Evolutionary conservation across 108 stramenopile species (phyloP).

Genomic region (Epipyxis sp.): DNA sequence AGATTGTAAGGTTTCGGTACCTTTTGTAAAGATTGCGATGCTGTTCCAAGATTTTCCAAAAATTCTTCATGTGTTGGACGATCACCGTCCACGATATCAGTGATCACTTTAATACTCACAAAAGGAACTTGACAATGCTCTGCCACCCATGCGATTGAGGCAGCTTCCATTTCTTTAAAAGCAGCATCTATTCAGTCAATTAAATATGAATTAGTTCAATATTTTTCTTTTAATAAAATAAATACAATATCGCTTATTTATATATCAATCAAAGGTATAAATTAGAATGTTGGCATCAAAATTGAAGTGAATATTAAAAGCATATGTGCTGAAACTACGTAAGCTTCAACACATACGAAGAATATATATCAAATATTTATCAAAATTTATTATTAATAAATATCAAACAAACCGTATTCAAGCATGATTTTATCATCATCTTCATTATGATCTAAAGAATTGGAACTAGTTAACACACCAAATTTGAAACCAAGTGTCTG

Average conservation of each 20-base stretch:
- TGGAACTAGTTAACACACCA: conserved; percentile 85
- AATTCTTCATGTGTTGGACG: conserved; percentile 86
- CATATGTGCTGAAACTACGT: too few species aligned
- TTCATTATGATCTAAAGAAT: conserved; percentile 80
- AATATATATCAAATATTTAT: too few species aligned
- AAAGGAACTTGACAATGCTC: conserved; percentile 69
- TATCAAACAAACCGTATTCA: background rate
- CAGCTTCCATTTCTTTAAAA: conserved; percentile 97
- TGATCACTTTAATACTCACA: conserved; percentile 91
- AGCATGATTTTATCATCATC: conserved; percentile 70
- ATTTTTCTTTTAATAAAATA: too few species aligned
- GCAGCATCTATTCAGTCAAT: conserved; percentile 68
- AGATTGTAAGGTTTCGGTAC: too few species aligned
- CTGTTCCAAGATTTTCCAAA: conserved; percentile 80
- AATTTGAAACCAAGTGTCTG: conserved; percentile 61
- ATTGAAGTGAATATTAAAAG: too few species aligned
- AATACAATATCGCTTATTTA: too few species aligned
- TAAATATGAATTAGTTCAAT: too few species aligned
- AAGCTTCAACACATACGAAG: too few species aligned
- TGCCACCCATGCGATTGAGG: conserved; percentile 82
- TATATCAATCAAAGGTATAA: too few species aligned
- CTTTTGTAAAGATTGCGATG: conserved; percentile 78
- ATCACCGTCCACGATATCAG: conserved; percentile 69
- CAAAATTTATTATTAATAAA: background rate
- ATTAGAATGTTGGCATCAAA: too few species aligned